Conservation (phyloP, 352 stramenopile species). For the Globisporangium rhizosaccharum region DNA sequence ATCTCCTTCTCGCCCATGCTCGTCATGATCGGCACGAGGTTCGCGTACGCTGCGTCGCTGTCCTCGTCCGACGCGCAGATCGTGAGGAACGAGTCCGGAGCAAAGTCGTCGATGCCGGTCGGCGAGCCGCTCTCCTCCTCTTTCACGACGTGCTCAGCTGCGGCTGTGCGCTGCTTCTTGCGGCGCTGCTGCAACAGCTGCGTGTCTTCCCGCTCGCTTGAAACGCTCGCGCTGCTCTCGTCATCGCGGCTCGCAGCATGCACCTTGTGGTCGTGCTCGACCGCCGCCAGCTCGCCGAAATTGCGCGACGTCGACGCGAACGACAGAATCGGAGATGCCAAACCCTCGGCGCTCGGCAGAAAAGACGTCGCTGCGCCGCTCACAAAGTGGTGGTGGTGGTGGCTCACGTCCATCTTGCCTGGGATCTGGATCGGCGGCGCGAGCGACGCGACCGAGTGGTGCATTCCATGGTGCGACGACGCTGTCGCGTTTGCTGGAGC, state of each 20-base stretch:
- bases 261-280: constrained; percentile 1
- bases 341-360: constrained; percentile 17
- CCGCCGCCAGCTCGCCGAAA: not conserved
- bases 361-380: constrained; percentile 11
- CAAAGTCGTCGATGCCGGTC: constrained; percentile 64
- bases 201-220: constrained; percentile 1
- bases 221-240: not conserved
- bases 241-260: not conserved
- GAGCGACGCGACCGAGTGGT: constrained; percentile 16
- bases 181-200: constrained; percentile 1
- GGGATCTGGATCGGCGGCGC: constrained; percentile 44
- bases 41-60: constrained; percentile 26
- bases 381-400: constrained; percentile 4
- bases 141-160: constrained; percentile 11
- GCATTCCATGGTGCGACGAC: not conserved
- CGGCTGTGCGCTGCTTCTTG: constrained; percentile 7
- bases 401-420: constrained; percentile 16
- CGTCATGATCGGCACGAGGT: constrained; percentile 41
- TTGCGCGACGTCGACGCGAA: constrained; percentile 14
- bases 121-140: constrained; percentile 32
- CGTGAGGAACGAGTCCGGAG: constrained; percentile 40
- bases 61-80: constrained; percentile 30
- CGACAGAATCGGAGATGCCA: constrained; percentile 27
- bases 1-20: constrained; percentile 44
- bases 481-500: too few species aligned